phyloP scores from a whole-genome alignment of 1,284 basidiomycete genomes.

The Mycosarcoma maydis region DNA sequence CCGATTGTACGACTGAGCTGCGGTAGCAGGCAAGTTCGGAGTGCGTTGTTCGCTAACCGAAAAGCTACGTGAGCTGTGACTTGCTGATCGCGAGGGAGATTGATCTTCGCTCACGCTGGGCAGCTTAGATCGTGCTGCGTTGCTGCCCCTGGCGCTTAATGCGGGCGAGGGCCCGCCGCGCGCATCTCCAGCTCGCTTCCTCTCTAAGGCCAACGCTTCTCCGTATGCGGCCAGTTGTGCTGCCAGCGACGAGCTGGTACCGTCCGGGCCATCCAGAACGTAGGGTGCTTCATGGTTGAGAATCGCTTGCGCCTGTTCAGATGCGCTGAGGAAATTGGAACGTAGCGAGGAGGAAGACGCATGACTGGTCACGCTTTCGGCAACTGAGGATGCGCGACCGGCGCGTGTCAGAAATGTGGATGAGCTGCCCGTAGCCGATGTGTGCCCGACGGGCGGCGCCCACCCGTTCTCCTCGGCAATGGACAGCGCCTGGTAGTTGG shows the following conservation, averaged over 20 bases:
- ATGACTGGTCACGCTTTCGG: conserved; percentile 28
- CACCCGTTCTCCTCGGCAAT: conserved; percentile 43
- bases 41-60: conserved; percentile 27
- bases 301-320: conserved; percentile 53
- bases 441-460: neutral
- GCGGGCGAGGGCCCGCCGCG: conserved; percentile 37
- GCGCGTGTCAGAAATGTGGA: conserved; percentile 4
- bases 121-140: conserved; percentile 38
- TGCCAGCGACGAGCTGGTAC: conserved; percentile 34
- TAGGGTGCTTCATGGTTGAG: conserved; percentile 41
- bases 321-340: conserved; percentile 41
- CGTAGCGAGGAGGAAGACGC: conserved; percentile 42
- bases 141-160: conserved; percentile 41
- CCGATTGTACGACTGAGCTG: conserved; percentile 42
- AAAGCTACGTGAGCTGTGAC: conserved; percentile 17
- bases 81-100: conserved; percentile 28
- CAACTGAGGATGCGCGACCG: conserved; percentile 20
- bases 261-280: conserved; percentile 29
- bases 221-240: conserved; percentile 54
- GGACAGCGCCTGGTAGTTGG: conserved; percentile 32
- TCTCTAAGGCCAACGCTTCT: conserved; percentile 48
- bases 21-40: conserved; percentile 28
- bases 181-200: conserved; percentile 37
- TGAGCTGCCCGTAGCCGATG: conserved; percentile 4
- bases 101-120: conserved; percentile 50